Conservation (phyloP, 176 grass and related monocot species). For the Pharus latifolius region DNA sequence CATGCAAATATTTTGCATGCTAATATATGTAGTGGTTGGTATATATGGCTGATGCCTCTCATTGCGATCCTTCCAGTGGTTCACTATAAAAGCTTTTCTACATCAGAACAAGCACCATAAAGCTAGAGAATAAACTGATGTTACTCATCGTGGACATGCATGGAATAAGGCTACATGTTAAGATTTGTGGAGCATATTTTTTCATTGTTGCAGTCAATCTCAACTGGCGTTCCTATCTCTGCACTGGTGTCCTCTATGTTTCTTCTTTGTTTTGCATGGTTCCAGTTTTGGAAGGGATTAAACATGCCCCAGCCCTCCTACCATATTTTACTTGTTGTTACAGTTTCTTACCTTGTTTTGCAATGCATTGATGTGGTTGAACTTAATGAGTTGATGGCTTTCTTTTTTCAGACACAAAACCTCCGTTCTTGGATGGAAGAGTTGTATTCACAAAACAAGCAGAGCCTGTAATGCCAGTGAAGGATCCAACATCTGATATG, state of each 20-base stretch:
- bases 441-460: slow-evolving; percentile 98
- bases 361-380: not conserved
- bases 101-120: not conserved
- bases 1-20: not conserved
- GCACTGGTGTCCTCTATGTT: not conserved
- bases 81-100: not conserved
- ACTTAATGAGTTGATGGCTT: not conserved
- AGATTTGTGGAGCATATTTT: not conserved
- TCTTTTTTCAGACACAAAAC: slow-evolving; percentile 73
- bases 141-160: not conserved
- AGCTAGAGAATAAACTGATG: not conserved
- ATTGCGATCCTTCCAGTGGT: not conserved
- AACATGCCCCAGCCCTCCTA: not conserved
- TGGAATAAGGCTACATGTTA: not conserved
- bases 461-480: slow-evolving; percentile 92
- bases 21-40: not conserved
- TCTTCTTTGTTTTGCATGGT: not conserved
- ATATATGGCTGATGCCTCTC: not conserved
- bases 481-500: slow-evolving; percentile 98
- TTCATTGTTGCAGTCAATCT: not conserved
- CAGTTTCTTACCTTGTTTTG: not conserved
- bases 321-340: not conserved
- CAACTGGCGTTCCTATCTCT: not conserved
- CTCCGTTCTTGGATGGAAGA: slow-evolving; percentile 85
- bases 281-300: not conserved